phyloP scores from a whole-genome alignment of 225 moss, liverwort and hornwort species.

The Thuidium tamariscinum region DNA sequence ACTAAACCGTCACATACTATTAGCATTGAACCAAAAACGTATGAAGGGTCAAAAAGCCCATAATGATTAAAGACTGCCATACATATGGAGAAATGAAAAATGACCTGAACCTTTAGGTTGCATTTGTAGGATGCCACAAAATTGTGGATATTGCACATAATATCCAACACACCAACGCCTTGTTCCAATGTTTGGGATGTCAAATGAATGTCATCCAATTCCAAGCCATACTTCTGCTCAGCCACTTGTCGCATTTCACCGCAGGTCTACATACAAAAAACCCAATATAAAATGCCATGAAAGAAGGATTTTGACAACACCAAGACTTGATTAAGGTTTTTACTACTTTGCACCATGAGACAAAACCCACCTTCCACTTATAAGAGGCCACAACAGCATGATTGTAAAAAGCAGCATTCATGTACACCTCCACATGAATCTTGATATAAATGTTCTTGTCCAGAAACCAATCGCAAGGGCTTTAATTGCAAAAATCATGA shows the following conservation, averaged over 20 bases:
- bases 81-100: neutral
- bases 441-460: conserved; percentile 74
- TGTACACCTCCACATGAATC: conserved; percentile 72
- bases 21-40: neutral
- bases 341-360: neutral
- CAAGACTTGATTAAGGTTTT: neutral
- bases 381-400: conserved; percentile 94
- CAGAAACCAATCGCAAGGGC: conserved; percentile 65
- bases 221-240: conserved; percentile 80
- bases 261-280: conserved; percentile 47
- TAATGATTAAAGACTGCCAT: neutral
- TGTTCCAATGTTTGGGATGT: conserved; percentile 97
- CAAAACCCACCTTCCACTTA: conserved; percentile 80
- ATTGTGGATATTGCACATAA: conserved; percentile 96
- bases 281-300: neutral
- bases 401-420: conserved; percentile 86
- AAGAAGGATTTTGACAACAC: neutral
- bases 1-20: neutral
- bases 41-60: neutral
- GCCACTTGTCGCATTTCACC: conserved; percentile 95
- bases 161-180: conserved; percentile 87
- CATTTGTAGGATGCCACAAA: conserved; percentile 96
- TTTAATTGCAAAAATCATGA: conserved; percentile 93
- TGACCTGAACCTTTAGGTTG: conserved; percentile 90
- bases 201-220: conserved; percentile 80